Evolutionary conservation across 106 monocot genomes (phyloP).

Genomic region (Iris macrosiphon): DNA sequence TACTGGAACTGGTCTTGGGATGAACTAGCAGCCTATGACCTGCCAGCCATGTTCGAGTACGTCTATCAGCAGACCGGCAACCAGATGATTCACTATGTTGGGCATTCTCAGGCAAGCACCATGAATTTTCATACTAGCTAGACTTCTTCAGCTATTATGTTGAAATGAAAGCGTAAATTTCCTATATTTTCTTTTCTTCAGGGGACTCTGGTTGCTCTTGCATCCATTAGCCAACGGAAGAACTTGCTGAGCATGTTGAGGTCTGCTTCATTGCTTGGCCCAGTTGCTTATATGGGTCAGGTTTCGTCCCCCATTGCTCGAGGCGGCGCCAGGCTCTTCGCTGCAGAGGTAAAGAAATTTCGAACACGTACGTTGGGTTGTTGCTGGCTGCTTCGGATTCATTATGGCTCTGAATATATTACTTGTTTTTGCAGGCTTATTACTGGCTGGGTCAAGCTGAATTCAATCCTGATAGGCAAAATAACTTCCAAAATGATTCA

Average conservation of each 20-base stretch:
- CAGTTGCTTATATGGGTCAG: conserved; percentile 44
- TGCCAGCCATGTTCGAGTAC: conserved; percentile 35
- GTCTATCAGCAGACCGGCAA: conserved; percentile 13
- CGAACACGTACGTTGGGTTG: not conserved
- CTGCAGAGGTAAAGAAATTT: conserved; percentile 30
- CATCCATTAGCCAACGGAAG: conserved; percentile 24
- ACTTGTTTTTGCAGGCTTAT: conserved; percentile 8
- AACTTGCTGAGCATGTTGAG: conserved; percentile 28
- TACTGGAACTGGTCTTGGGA: conserved; percentile 69
- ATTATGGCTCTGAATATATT: not conserved
- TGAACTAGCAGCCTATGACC: conserved; percentile 38
- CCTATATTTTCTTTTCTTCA: conserved; percentile 1
- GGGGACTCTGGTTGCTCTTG: conserved; percentile 45
- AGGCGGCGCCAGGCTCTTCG: conserved; percentile 15
- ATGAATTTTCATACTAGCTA: too few species aligned
- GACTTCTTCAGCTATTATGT: too few species aligned
- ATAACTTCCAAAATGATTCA: too few species aligned
- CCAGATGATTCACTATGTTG: conserved; percentile 39
- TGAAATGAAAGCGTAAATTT: too few species aligned
- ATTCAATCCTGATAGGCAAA: conserved; percentile 28
- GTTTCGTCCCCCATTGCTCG: conserved; percentile 22
- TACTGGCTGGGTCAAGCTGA: conserved; percentile 22
- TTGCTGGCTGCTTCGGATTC: not conserved
- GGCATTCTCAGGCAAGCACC: conserved; percentile 33
- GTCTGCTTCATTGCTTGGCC: conserved; percentile 48